phyloP scores from a whole-genome alignment of 305 asterid species.

The Rubia balearica region DNA sequence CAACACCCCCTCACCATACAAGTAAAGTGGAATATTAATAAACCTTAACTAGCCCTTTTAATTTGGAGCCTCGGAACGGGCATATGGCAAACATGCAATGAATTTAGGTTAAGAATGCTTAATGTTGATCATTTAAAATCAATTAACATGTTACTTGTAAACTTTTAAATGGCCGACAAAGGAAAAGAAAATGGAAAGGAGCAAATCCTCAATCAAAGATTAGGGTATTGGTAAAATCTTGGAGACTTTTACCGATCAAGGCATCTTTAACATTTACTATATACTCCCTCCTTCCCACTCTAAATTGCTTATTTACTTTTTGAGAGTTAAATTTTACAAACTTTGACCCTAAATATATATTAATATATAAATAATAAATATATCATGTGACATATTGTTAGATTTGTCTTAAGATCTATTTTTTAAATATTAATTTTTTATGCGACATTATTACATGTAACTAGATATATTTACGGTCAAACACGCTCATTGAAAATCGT shows the following conservation, averaged over 20 bases:
- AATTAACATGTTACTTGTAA: background rate
- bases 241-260: constrained; percentile 1
- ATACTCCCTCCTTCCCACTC: too few species aligned
- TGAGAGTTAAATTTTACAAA: too few species aligned
- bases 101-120: background rate
- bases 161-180: constrained; percentile 15
- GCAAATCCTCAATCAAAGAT: constrained; percentile 5
- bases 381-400: too few species aligned
- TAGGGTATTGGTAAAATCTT: background rate
- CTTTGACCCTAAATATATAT: too few species aligned
- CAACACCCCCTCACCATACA: too few species aligned
- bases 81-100: constrained; percentile 8
- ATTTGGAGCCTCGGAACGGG: background rate
- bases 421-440: too few species aligned
- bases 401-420: too few species aligned
- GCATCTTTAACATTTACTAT: background rate
- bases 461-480: too few species aligned
- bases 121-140: background rate
- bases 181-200: constrained; percentile 5
- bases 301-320: too few species aligned
- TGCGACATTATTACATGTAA: too few species aligned
- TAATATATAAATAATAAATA: too few species aligned
- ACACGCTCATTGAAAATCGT: too few species aligned
- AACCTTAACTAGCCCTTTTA: background rate
- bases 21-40: background rate